These are phyloP conservation scores for Gaultheria prostrata DNA, from an alignment of 148 eudicot species.

Conservation along the genomic window DNA sequence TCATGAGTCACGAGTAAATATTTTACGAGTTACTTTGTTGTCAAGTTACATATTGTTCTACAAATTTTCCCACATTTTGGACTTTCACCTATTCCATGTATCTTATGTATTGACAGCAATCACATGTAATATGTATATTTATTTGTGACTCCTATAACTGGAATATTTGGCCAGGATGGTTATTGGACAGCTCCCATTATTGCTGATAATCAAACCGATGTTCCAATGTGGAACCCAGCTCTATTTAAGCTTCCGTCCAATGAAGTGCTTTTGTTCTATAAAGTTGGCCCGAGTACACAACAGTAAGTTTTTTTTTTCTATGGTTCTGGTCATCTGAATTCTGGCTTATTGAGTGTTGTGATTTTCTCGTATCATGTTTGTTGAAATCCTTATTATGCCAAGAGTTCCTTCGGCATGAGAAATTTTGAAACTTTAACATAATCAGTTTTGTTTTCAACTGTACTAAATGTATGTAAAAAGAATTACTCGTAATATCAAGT, in stretches of 20 bases:
- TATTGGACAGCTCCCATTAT: constrained; percentile 66
- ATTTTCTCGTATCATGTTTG: not conserved
- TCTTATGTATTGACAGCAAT: not conserved
- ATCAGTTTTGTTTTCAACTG: not conserved
- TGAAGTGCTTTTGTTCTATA: constrained; percentile 82
- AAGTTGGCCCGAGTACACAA: constrained; percentile 75
- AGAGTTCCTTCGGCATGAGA: not conserved
- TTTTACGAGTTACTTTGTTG: not conserved
- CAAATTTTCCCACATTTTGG: not conserved
- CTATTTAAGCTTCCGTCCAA: constrained; percentile 59
- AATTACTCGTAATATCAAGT: not conserved
- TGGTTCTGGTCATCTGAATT: constrained; percentile 8
- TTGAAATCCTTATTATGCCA: not conserved
- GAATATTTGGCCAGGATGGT: constrained; percentile 56
- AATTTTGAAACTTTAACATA: not conserved
- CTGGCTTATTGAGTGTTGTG: not conserved
- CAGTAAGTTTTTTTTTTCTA: constrained; percentile 47
- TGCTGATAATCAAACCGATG: constrained; percentile 57
- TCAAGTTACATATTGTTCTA: not conserved
- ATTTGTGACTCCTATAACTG: not conserved
- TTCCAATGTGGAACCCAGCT: constrained; percentile 99
- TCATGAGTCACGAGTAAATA: not conserved
- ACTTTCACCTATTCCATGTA: not conserved
- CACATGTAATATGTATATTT: not conserved
- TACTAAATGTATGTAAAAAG: not conserved